Evolutionary conservation across 2,329 filamentous ascomycete genomes (phyloP).

Genomic region (Colletotrichum sp.): DNA sequence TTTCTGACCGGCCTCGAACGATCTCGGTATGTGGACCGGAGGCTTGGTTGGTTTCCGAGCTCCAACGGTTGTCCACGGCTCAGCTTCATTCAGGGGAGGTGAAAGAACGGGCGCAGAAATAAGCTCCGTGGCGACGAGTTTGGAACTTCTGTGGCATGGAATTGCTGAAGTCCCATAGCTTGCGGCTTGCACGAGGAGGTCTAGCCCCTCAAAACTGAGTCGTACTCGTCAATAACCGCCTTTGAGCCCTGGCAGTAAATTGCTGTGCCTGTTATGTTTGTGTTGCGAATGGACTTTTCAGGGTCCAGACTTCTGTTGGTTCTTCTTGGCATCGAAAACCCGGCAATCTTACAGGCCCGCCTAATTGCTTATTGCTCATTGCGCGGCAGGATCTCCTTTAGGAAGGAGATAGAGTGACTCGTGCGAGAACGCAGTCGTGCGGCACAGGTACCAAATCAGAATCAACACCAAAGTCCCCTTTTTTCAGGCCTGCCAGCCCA

Average conservation of each 20-base stretch:
- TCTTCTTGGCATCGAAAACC: background rate
- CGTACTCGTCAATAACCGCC: background rate
- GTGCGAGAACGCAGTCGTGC: background rate
- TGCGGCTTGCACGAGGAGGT: background rate
- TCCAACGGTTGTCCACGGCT: background rate
- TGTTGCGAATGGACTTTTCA: background rate
- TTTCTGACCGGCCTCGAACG: background rate
- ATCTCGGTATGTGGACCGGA: background rate
- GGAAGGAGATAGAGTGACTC: background rate
- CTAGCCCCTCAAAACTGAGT: background rate
- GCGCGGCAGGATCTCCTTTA: background rate
- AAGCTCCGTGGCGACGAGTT: background rate
- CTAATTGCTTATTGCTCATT: background rate
- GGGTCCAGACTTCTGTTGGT: background rate
- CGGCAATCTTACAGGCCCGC: background rate
- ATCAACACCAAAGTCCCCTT: background rate
- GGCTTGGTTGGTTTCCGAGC: background rate
- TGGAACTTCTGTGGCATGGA: background rate
- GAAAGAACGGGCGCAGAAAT: background rate
- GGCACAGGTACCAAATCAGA: background rate
- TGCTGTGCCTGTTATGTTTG: background rate
- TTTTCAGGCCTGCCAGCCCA: background rate
- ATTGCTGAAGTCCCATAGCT: background rate
- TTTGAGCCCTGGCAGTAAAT: background rate
- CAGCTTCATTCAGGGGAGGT: background rate